Conservation (phyloP, 139 green algal genomes). For the Chlorella sp. region DNA sequence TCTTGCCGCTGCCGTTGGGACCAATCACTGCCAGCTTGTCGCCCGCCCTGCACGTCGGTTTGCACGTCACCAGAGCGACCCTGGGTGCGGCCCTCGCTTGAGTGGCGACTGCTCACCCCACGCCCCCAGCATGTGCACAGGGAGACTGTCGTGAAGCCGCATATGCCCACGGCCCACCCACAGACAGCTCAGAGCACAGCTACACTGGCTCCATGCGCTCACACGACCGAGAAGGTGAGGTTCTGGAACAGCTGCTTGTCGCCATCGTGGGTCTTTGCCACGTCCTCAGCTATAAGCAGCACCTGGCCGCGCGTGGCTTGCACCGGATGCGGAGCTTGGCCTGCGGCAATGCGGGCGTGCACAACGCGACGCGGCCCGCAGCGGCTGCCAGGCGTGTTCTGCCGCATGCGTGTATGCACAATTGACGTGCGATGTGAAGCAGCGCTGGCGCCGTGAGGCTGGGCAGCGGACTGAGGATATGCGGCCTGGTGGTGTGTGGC, state of each 20-base stretch:
- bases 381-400: too few species aligned
- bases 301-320: constrained; percentile 26
- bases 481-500: too few species aligned
- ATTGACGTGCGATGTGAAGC: too few species aligned
- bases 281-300: constrained; percentile 1
- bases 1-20: constrained; percentile 66
- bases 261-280: constrained; percentile 57
- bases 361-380: too few species aligned
- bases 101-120: not conserved
- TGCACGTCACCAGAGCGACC: not conserved
- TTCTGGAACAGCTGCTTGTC: constrained; percentile 57
- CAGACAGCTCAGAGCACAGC: too few species aligned
- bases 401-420: too few species aligned
- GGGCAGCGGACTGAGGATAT: too few species aligned
- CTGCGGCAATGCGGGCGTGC: too few species aligned
- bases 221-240: constrained; percentile 55
- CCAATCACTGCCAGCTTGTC: constrained; percentile 64
- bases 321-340: too few species aligned
- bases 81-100: not conserved
- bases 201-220: constrained; percentile 9
- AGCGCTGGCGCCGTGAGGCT: too few species aligned
- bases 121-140: not conserved
- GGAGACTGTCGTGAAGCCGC: not conserved
- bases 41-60: constrained; percentile 21
- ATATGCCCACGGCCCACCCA: not conserved